Base-by-base conservation (phyloP, 805 yeast genomes). In the Wickerhamiella azymoides region DNA sequence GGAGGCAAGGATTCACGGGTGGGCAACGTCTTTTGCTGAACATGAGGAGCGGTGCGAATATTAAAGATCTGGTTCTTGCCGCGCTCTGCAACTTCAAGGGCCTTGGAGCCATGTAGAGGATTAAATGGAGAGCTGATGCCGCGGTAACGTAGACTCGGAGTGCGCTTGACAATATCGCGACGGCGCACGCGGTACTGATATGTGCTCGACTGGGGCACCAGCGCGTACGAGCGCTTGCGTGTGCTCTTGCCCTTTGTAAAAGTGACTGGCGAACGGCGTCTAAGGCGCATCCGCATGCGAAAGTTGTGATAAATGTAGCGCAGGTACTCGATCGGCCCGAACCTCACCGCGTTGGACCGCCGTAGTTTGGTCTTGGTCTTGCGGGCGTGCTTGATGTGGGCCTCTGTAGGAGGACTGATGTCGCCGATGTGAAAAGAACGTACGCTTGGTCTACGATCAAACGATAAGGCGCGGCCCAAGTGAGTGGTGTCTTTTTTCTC, bases 151-250 rank as follows among this genome's bases (percentile, higher is more conserved):
- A 42, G 26, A 6, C 9, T 13, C 5, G 47, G 47, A 2, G 18
- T 19, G 24, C 39, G 35, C 40, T 43, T 45, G 10, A 44, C 21
- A 6, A 55, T 18, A 17, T 55, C 55, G 1, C 49, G 40, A n/a
- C 21, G 39, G 10, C 43, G 39, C 25, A 50, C 47, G 3, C 39
- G 30, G 39, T 53, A 52, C 14, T 46, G 43, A 36, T 44, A 43
- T 14, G 46, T 41, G 9, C 55, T 49, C 2, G 40, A 30, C 21
- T 55, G 56, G 10, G 59, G 56, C 3, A 53, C 49, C 30, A 55
- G 47, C 3, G 52, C 47, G 18, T 50, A 53, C 11, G 55, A 48
- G 0, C 56, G 52, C 32, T 54, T 50, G 14, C 56, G 47, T 17
- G 47, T 49, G 25, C 50, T 42, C 35, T 44, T 47, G 11, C 28